phyloP scores from a whole-genome alignment of 164 flowering plant genomes.

The Aristolochia contorta region DNA sequence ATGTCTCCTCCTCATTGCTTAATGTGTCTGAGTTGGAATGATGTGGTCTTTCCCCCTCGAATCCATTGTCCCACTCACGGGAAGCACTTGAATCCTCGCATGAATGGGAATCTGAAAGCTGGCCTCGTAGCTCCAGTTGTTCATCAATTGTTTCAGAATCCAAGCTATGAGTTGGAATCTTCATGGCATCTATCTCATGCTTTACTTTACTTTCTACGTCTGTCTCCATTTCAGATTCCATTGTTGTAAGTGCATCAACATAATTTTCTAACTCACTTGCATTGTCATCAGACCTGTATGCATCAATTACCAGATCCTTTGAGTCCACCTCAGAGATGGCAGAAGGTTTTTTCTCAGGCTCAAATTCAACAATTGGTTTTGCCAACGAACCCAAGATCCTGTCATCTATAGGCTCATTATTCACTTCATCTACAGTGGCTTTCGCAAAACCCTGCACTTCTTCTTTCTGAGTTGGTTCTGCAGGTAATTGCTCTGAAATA shows the following conservation, averaged over 20 bases:
- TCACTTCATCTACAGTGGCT: slow-evolving; percentile 17
- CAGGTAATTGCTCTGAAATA: slow-evolving; percentile 27
- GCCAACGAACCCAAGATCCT: slow-evolving; percentile 13
- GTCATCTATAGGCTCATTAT: slow-evolving; percentile 13
- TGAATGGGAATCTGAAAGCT: slow-evolving; percentile 46
- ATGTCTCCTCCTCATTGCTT: slow-evolving; percentile 23
- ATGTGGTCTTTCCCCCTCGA: slow-evolving; percentile 28
- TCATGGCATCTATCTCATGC: slow-evolving; percentile 13
- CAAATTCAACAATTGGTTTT: slow-evolving; percentile 17
- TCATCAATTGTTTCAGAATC: slow-evolving; percentile 39
- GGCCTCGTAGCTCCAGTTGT: slow-evolving; percentile 20
- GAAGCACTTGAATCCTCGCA: slow-evolving; percentile 41
- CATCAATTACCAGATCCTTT: slow-evolving; percentile 30
- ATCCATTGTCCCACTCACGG: slow-evolving; percentile 39
- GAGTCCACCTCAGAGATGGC: slow-evolving; percentile 17
- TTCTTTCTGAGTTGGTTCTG: slow-evolving; percentile 18
- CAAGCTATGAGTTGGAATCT: slow-evolving; percentile 13
- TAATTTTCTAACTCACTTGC: slow-evolving; percentile 73
- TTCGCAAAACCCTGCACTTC: slow-evolving; percentile 12
- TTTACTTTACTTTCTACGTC: slow-evolving; percentile 44
- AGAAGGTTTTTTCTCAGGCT: slow-evolving; percentile 18
- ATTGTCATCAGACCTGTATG: slow-evolving; percentile 51
- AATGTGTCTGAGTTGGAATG: slow-evolving; percentile 34
- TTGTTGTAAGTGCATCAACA: slow-evolving; percentile 71
- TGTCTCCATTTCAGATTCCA: slow-evolving; percentile 80